phyloP scores from a whole-genome alignment of 169 alveolate species.

The Plasmodium relictum region DNA sequence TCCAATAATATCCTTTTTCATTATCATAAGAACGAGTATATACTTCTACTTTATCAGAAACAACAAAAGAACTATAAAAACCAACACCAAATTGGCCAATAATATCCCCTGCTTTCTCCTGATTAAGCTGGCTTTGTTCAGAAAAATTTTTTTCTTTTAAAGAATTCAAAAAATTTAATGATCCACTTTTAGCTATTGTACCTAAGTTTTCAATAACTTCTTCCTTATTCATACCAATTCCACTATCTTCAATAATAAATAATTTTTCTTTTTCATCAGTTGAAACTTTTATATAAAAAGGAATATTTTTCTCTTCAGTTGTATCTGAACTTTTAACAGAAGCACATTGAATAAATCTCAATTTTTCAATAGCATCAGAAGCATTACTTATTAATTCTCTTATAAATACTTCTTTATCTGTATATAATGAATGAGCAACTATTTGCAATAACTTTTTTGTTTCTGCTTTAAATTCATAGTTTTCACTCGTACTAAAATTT shows the following conservation, averaged over 20 bases:
- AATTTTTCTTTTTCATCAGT: constrained; percentile 88
- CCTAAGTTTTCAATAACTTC: constrained; percentile 96
- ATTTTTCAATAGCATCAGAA: constrained; percentile 99
- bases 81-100: constrained; percentile 96
- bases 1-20: constrained; percentile 87
- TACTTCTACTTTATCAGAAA: constrained; percentile 93
- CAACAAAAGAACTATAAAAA: constrained; percentile 93
- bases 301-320: background rate
- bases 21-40: constrained; percentile 89
- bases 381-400: constrained; percentile 99
- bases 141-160: constrained; percentile 66
- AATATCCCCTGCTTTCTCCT: constrained; percentile 78
- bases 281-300: constrained; percentile 86
- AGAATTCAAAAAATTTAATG: constrained; percentile 94
- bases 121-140: constrained; percentile 6
- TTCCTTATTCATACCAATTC: constrained; percentile 97
- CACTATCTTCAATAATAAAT: constrained; percentile 93
- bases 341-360: constrained; percentile 88
- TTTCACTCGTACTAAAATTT: constrained; percentile 30
- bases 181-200: constrained; percentile 99
- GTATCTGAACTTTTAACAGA: constrained; percentile 43
- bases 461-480: constrained; percentile 94
- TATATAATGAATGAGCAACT: constrained; percentile 96
- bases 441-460: constrained; percentile 96
- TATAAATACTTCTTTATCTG: constrained; percentile 96